These are phyloP conservation scores for Phyllostachys edulis DNA, from an alignment of 176 grass and related monocot genomes.

Conservation along the genomic window DNA sequence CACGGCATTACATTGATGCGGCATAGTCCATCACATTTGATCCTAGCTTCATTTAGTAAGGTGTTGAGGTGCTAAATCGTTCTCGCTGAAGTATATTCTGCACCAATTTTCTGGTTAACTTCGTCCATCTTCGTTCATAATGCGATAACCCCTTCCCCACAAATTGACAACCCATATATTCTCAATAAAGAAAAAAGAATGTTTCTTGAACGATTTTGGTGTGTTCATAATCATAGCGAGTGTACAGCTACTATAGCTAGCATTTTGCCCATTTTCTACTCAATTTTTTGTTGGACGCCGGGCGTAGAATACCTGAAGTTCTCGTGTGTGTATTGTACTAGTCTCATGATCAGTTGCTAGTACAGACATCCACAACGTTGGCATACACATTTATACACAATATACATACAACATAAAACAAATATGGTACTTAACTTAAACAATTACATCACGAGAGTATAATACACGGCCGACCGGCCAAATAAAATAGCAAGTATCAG, in stretches of 20 bases:
- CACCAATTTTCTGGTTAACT: conserved; percentile 4
- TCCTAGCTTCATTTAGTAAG: background rate
- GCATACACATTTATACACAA: too few relatives aligned
- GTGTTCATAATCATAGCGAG: too few relatives aligned
- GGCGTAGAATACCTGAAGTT: too few relatives aligned
- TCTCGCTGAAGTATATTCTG: conserved; percentile 24
- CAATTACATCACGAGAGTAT: too few relatives aligned
- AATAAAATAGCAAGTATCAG: too few relatives aligned
- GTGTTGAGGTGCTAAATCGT: conserved; percentile 34
- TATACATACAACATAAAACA: too few relatives aligned
- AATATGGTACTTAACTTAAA: too few relatives aligned
- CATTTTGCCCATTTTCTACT: background rate
- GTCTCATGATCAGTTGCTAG: too few relatives aligned
- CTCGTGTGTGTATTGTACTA: too few relatives aligned
- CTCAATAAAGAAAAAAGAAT: background rate
- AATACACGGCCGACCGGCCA: too few relatives aligned
- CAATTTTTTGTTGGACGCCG: too few relatives aligned
- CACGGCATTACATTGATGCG: background rate
- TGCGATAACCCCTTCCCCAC: conserved; percentile 14
- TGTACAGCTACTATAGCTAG: background rate
- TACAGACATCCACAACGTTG: too few relatives aligned
- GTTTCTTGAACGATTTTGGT: background rate
- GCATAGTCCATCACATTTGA: background rate
- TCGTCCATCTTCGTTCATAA: conserved; percentile 8
- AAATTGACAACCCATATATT: conserved; percentile 24